These are phyloP conservation scores for Ananas comosus DNA, from an alignment of 176 grass and related monocot species.

Conservation along the genomic window DNA sequence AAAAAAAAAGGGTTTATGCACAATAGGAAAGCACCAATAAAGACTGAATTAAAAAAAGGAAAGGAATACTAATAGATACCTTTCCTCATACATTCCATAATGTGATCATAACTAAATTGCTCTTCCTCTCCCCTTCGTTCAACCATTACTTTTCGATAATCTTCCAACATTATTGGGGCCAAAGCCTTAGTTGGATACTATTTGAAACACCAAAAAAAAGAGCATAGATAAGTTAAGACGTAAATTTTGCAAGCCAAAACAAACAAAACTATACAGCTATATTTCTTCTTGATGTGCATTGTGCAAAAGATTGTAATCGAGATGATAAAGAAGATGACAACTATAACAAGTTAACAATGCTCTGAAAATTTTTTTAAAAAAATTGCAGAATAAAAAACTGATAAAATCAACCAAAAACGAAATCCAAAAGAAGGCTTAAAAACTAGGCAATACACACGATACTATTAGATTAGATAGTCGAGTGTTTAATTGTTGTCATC, in stretches of 20 bases:
- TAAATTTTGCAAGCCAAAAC: slow-evolving; percentile 10
- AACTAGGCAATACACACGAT: too few species aligned
- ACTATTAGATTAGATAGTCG: too few species aligned
- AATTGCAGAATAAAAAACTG: too few species aligned
- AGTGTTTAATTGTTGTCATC: too few species aligned
- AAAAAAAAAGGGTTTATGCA: slow-evolving; percentile 13
- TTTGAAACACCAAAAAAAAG: slow-evolving; percentile 19
- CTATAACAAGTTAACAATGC: too few species aligned
- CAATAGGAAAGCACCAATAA: not conserved
- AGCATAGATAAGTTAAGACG: not conserved
- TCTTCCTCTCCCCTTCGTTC: slow-evolving; percentile 74
- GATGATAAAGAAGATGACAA: too few species aligned
- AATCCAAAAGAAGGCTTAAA: too few species aligned
- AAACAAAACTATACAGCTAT: not conserved
- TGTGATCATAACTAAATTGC: slow-evolving; percentile 65
- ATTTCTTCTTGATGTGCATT: too few species aligned
- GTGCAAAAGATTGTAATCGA: too few species aligned
- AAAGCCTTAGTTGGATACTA: slow-evolving; percentile 97
- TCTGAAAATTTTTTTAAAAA: too few species aligned
- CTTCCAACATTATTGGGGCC: slow-evolving; percentile 93
- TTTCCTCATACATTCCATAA: slow-evolving; percentile 78
- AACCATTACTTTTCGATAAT: slow-evolving; percentile 76
- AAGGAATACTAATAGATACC: slow-evolving; percentile 23
- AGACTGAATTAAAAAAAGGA: slow-evolving; percentile 5
- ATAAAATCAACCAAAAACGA: too few species aligned